A percentile compares a stretch with the other conserved stretches of the same genome.
phyloP scores from a whole-genome alignment of 2,329 filamentous ascomycete species.

The Trichoderma simmonsii region DNA sequence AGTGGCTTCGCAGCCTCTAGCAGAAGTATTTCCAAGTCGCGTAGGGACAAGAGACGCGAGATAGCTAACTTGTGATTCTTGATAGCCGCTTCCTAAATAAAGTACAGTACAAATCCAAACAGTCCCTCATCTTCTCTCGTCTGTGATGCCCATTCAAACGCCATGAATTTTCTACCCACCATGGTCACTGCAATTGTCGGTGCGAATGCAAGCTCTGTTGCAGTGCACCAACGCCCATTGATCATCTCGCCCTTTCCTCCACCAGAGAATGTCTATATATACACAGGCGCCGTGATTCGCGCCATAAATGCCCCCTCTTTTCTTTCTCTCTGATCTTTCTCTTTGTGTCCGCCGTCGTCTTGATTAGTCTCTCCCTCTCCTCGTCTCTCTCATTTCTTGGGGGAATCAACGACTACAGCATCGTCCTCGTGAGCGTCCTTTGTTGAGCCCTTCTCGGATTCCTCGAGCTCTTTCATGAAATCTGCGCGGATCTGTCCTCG shows the following conservation, averaged over 20 bases:
- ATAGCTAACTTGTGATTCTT: background rate
- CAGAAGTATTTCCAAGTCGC: background rate
- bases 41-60: background rate
- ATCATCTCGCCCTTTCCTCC: background rate
- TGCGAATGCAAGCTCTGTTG: background rate
- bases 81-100: background rate
- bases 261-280: background rate
- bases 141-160: constrained; percentile 5
- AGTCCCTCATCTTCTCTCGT: background rate
- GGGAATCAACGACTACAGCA: constrained; percentile 69
- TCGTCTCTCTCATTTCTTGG: background rate
- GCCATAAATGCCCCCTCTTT: background rate
- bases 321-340: background rate
- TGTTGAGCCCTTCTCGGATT: constrained; percentile 49
- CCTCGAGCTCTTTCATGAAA: constrained; percentile 82
- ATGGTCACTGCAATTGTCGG: background rate
- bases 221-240: background rate
- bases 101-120: background rate
- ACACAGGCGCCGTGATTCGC: background rate
- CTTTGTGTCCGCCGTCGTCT: background rate
- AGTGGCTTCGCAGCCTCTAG: background rate
- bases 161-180: background rate
- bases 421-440: constrained; percentile 38
- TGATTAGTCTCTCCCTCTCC: background rate
- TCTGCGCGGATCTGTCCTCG: constrained; percentile 68